Evolutionary conservation across 345 rosid species (phyloP).

Genomic region (Eucalyptus brandiana): DNA sequence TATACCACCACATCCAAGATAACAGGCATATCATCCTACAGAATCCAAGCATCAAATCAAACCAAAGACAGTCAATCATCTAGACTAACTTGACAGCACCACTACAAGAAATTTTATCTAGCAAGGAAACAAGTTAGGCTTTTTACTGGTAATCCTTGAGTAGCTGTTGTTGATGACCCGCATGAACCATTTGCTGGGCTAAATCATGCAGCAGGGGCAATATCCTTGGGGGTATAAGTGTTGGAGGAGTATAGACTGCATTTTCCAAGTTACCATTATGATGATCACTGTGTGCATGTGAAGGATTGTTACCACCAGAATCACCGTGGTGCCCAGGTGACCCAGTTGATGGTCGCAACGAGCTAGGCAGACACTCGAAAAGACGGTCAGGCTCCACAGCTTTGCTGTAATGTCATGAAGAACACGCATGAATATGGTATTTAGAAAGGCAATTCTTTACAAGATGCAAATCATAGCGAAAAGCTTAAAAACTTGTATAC

Average conservation of each 20-base stretch:
- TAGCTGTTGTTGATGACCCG: slow-evolving; percentile 76
- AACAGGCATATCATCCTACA: neutral
- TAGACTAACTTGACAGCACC: neutral
- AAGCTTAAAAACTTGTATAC: neutral
- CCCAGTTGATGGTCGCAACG: slow-evolving; percentile 74
- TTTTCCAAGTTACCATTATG: slow-evolving; percentile 42
- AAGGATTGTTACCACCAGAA: slow-evolving; percentile 24
- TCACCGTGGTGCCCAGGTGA: slow-evolving; percentile 37
- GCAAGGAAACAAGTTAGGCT: neutral
- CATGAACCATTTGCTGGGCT: slow-evolving; percentile 87
- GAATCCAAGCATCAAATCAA: neutral
- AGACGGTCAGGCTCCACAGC: slow-evolving; percentile 95
- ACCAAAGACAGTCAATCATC: neutral
- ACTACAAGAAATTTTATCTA: neutral
- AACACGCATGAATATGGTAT: neutral
- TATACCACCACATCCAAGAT: neutral
- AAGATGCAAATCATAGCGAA: neutral
- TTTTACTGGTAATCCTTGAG: slow-evolving; percentile 62
- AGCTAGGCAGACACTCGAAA: slow-evolving; percentile 90
- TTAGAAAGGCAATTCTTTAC: neutral
- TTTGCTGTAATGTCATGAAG: slow-evolving; percentile 40
- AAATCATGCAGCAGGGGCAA: slow-evolving; percentile 89
- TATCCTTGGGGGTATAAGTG: slow-evolving; percentile 79
- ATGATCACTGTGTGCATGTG: slow-evolving; percentile 35
- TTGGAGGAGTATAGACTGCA: slow-evolving; percentile 63